These are phyloP conservation scores for Picea glauca DNA, from an alignment of 75 land plant species.

Conservation along the genomic window DNA sequence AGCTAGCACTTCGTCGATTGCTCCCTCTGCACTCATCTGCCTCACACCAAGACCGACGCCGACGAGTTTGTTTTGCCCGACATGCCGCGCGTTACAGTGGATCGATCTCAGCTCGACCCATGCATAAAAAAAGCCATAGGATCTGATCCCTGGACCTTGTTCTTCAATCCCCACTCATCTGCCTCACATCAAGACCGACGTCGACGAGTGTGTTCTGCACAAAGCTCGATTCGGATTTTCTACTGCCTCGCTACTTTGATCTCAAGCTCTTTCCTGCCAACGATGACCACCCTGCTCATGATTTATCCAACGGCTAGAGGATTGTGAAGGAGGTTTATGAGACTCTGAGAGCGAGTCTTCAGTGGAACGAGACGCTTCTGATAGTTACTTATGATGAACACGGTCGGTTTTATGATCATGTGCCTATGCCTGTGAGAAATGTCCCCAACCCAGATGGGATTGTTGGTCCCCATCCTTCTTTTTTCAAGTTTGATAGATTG, in stretches of 20 bases:
- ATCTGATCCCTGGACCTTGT: too few species aligned
- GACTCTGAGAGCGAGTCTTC: slow-evolving; percentile 63
- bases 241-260: slow-evolving; percentile 71
- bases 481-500: slow-evolving; percentile 61
- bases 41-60: too few species aligned
- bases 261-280: slow-evolving; percentile 46
- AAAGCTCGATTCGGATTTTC: too few species aligned
- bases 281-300: slow-evolving; percentile 85
- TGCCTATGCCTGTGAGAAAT: slow-evolving; percentile 56
- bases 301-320: slow-evolving; percentile 61
- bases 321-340: slow-evolving; percentile 80
- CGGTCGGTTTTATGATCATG: slow-evolving; percentile 82
- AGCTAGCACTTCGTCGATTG: too few species aligned
- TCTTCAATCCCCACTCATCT: too few species aligned
- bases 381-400: slow-evolving; percentile 78
- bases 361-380: slow-evolving; percentile 65
- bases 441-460: slow-evolving; percentile 77
- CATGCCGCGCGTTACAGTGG: too few species aligned
- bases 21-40: too few species aligned
- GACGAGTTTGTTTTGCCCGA: too few species aligned
- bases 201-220: too few species aligned
- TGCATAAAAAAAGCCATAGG: too few species aligned
- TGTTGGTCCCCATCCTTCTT: slow-evolving; percentile 34
- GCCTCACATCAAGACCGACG: too few species aligned
- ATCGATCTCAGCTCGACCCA: too few species aligned